Evolutionary conservation across 306 rosid species (phyloP), one percentile per base, ranked within the genome.

Genomic region (Psophocarpus tetragonolobus): DNA sequence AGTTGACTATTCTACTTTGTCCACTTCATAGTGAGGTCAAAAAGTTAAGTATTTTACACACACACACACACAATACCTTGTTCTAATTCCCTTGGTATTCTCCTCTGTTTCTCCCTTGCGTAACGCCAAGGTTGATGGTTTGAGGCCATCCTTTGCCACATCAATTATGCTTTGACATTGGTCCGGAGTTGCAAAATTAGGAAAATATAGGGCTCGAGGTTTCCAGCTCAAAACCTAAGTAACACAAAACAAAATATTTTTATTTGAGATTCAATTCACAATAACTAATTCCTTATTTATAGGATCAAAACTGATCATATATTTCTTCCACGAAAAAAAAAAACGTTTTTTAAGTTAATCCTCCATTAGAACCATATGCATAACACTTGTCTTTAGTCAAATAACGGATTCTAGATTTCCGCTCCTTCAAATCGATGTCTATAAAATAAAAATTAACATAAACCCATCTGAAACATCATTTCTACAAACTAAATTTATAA

Each of bases 121-220:
- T 58, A 94, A 84, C n/a, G 95, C 97, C 83, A 92, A 77, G 7
- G 84, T 42, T 4, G 98, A 90, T 29, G 95, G 98, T 62, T 77
- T 77, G 57, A 94, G 93, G 68, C 74, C 68, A 24, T 84, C 87
- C 85, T 74, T 84, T 47, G 97, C 97, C 33, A 84, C 47, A 23
- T 74, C 70, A 45, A 92, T 78, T 32, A 94, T 77, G 76, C 68
- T 83, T 75, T 84, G 80, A 70, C 98, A 94, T 87, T 88, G 92
- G 76, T 89, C 95, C 1, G 89, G 84, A 74, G 91, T 88, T 67
- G 97, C 97, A 69, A 94, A 92, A 80, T 90, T 89, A 3, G 98
- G 97, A 83, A 92, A 94, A 87, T 89, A 89, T 3, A 89, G 68
- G 7, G 97, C 97, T 24, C 97, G 90, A 3, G 97, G 98, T 73